These are phyloP conservation scores for Mortierella antarctica DNA, from an alignment of 192 early-diverging fungal species.

Conservation along the genomic window DNA sequence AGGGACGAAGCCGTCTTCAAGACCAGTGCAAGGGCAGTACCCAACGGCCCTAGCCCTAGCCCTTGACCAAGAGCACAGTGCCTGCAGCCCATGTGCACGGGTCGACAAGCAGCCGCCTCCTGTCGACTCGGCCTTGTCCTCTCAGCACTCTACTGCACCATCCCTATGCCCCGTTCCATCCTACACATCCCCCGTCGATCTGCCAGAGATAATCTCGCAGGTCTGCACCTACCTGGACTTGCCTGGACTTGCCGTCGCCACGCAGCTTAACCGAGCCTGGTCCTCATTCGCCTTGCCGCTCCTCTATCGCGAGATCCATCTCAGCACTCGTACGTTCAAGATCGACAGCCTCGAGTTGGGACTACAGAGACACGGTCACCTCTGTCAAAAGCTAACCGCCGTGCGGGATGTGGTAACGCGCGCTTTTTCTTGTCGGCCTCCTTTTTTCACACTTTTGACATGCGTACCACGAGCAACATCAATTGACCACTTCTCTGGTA, in stretches of 20 bases:
- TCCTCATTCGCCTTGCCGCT: conserved; percentile 8
- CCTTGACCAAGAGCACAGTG: too few relatives aligned
- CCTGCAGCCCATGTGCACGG: too few relatives aligned
- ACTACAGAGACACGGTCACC: conserved; percentile 5
- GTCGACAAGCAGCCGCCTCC: neutral
- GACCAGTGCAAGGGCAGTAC: too few relatives aligned
- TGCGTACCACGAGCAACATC: neutral
- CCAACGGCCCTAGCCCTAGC: too few relatives aligned
- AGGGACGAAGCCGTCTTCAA: too few relatives aligned
- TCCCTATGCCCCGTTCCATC: conserved; percentile 1
- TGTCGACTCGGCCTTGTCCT: neutral
- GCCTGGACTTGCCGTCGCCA: conserved; percentile 4
- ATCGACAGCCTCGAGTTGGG: conserved; percentile 32
- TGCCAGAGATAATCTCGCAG: conserved; percentile 21
- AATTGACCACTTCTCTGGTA: neutral
- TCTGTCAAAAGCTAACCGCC: conserved; percentile 2
- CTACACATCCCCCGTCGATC: conserved; percentile 4
- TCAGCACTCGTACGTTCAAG: conserved; percentile 12
- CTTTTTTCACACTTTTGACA: neutral
- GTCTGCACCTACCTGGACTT: conserved; percentile 13
- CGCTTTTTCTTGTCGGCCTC: neutral
- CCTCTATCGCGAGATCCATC: conserved; percentile 15
- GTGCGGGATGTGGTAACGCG: conserved; percentile 21
- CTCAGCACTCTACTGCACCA: too few relatives aligned
- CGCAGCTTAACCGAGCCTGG: conserved; percentile 15